Evolutionary conservation across 129 eudicot species (phyloP), one percentile per base, ranked within the genome.

Genomic region (Arctium minus): DNA sequence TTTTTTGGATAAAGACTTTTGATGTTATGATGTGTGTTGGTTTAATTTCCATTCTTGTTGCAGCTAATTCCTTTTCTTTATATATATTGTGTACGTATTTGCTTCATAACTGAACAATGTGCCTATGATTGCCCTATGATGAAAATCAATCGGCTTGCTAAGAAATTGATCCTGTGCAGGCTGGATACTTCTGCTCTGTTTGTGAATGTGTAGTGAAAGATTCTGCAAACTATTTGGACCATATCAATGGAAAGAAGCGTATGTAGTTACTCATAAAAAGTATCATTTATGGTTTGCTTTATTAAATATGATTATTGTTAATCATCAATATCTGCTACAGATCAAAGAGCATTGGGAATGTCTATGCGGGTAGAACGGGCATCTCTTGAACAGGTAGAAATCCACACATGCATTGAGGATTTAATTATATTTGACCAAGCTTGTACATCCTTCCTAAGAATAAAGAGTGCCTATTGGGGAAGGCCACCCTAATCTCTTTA

Each of bases 271-370:
- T 30, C 72, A 15, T 65, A 13, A 29, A 37, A 13, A 38, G 7
- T 74, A 39, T 74, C 37, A 65, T 12, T 32, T 7, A 35, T 81
- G 8, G 50, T 40, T 56, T 60, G 8, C 11, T 33, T 32, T 67
- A 15, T 40, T 31, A 46, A 27, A n/a, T 53, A 74, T 67, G 13
- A 9, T 81, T 32, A 81, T 73, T 53, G 22, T 79, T 75, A 10
- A 30, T 79, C 64, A 17, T 64, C 9, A 33, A 79, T 65, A 27
- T 86, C 12, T 80, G 73, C 53, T 35, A 37, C 90, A 96, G 99
- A 96, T 96, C 99, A 96, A 96, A 88, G 99, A 87, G 99, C 99
- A 46, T 89, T 96, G 90, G 99, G 99, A 27, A 96, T 96, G 99
- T 96, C 99, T 72, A 96, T 96, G 99, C 85, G 99, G 80, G 89